Conservation (phyloP, 1,284 basidiomycete genomes). For the Pterulicium gracile region DNA sequence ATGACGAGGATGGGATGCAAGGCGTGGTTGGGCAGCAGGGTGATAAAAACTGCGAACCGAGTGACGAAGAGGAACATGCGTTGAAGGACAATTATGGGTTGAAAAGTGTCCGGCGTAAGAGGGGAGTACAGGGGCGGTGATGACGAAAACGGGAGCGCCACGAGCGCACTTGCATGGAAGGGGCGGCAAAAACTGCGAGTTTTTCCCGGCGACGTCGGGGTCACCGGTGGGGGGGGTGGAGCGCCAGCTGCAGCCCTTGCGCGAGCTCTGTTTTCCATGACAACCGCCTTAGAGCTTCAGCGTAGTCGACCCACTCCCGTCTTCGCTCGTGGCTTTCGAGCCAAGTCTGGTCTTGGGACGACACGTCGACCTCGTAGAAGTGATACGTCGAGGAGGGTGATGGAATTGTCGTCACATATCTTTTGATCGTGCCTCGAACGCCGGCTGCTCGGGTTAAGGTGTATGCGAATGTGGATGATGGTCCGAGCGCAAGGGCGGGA, state of each 20-base stretch:
- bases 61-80: too few species aligned
- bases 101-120: too few species aligned
- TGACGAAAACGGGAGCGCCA: too few species aligned
- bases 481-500: slow-evolving; percentile 9
- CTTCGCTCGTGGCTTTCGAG: slow-evolving; percentile 63
- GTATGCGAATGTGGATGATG: slow-evolving; percentile 6
- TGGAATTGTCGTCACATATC: slow-evolving; percentile 68
- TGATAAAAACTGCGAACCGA: too few species aligned
- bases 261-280: slow-evolving; percentile 74
- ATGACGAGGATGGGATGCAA: too few species aligned
- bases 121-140: too few species aligned
- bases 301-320: slow-evolving; percentile 78
- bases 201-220: too few species aligned
- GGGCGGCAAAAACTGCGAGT: too few species aligned
- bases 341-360: slow-evolving; percentile 64
- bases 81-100: too few species aligned
- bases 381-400: slow-evolving; percentile 71
- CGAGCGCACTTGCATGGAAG: too few species aligned
- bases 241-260: slow-evolving; percentile 48
- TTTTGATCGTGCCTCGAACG: slow-evolving; percentile 68
- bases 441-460: slow-evolving; percentile 40
- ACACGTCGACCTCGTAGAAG: slow-evolving; percentile 78
- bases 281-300: slow-evolving; percentile 60
- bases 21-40: too few species aligned
- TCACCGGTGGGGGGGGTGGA: neutral